Evolutionary conservation across 768 basidiomycete genomes (phyloP).

Genomic region (Pleurotus pulmonarius): DNA sequence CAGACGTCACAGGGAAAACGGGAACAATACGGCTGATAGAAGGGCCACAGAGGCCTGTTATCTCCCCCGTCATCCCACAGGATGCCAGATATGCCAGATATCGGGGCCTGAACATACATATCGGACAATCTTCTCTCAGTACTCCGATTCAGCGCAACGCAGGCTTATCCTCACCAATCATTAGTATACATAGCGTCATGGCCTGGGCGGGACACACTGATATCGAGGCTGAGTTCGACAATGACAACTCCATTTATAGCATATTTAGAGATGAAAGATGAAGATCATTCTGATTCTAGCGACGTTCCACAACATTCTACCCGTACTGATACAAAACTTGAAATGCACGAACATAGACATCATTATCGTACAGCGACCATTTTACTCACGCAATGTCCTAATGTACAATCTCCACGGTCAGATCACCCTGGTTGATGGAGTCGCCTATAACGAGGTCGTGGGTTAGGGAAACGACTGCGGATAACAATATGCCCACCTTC

Average conservation of each 20-base stretch:
- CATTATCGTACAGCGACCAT: neutral
- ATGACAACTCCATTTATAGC: neutral
- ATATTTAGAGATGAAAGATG: neutral
- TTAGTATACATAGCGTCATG: too few species aligned
- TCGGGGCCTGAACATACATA: too few species aligned
- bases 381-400: conserved; percentile 19
- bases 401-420: conserved; percentile 85
- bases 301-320: neutral
- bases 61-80: too few species aligned
- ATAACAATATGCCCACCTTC: conserved; percentile 50
- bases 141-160: too few species aligned
- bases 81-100: too few species aligned
- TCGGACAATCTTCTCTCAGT: too few species aligned
- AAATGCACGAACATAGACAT: neutral
- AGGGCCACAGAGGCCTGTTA: too few species aligned
- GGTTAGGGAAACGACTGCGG: conserved; percentile 12
- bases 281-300: neutral
- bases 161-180: too few species aligned
- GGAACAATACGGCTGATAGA: too few species aligned
- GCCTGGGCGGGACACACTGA: too few species aligned
- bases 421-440: conserved; percentile 91
- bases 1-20: too few species aligned
- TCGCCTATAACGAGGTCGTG: conserved; percentile 52
- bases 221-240: neutral
- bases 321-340: conserved; percentile 1